Conservation (phyloP, 2,329 filamentous ascomycete species). For the Didymella arachidicola region DNA sequence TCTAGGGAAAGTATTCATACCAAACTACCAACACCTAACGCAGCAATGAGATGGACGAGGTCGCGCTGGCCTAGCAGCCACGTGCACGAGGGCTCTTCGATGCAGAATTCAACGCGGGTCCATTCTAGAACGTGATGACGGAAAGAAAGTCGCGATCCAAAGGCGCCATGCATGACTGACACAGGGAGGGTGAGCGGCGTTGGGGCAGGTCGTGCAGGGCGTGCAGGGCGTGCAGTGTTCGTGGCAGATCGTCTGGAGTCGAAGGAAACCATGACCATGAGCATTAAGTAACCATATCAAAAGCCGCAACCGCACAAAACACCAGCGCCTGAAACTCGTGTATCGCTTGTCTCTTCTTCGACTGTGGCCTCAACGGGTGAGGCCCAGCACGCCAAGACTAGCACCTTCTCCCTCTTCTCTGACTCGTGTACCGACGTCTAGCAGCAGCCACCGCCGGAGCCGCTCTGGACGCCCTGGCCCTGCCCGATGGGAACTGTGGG, state of each 20-base stretch:
- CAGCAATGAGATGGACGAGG: conserved; percentile 10
- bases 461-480: conserved; percentile 90
- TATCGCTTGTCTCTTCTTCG: conserved; percentile 16
- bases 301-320: conserved; percentile 21
- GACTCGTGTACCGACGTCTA: conserved; percentile 61
- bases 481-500: conserved; percentile 95
- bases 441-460: conserved; percentile 87
- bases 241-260: conserved; percentile 4
- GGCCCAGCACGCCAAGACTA: conserved; percentile 7
- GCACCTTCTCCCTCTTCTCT: conserved; percentile 2
- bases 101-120: conserved; percentile 16
- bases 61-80: conserved; percentile 13
- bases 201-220: not conserved
- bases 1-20: conserved; percentile 12
- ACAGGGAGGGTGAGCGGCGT: conserved; percentile 4
- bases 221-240: conserved; percentile 3
- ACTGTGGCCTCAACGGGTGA: conserved; percentile 6
- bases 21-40: conserved; percentile 21
- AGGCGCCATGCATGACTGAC: conserved; percentile 4
- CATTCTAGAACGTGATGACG: conserved; percentile 14
- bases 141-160: conserved; percentile 5
- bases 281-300: conserved; percentile 25
- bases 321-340: conserved; percentile 21
- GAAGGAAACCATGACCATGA: conserved; percentile 21
- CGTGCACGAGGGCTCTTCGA: conserved; percentile 1